phyloP scores from a whole-genome alignment of 768 basidiomycete species.

The Russula virescens region DNA sequence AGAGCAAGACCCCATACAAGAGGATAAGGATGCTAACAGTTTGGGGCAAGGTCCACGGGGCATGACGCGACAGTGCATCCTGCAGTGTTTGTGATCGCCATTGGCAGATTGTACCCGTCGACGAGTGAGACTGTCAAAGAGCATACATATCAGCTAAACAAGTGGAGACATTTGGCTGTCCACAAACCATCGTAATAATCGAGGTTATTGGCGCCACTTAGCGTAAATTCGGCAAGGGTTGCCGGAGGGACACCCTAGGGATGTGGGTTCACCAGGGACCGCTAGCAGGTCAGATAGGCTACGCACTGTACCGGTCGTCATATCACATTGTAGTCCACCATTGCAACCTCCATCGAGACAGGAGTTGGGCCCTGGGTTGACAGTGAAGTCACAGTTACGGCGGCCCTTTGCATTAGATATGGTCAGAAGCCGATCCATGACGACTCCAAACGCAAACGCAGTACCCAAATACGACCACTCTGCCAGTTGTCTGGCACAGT shows the following conservation, averaged over 20 bases:
- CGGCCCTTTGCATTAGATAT: slow-evolving; percentile 29
- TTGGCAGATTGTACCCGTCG: slow-evolving; percentile 34
- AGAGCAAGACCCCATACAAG: neutral
- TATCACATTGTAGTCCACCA: slow-evolving; percentile 29
- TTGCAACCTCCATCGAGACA: slow-evolving; percentile 39
- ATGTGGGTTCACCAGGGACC: too few relatives aligned
- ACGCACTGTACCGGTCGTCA: too few relatives aligned
- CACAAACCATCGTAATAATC: too few relatives aligned
- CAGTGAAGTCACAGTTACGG: slow-evolving; percentile 36
- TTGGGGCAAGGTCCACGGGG: slow-evolving; percentile 35
- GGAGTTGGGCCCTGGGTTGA: slow-evolving; percentile 31
- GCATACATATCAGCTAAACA: neutral
- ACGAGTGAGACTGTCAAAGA: slow-evolving; percentile 27
- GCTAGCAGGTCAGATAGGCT: too few relatives aligned
- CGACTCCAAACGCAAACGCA: neutral
- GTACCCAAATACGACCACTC: slow-evolving; percentile 36
- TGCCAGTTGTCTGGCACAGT: slow-evolving; percentile 36
- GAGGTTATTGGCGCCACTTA: too few relatives aligned
- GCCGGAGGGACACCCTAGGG: too few relatives aligned
- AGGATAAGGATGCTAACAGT: slow-evolving; percentile 24
- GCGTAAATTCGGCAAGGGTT: too few relatives aligned
- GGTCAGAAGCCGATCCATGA: neutral
- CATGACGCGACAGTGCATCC: slow-evolving; percentile 35
- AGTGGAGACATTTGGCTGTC: too few relatives aligned
- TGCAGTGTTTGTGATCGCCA: slow-evolving; percentile 31